Evolutionary conservation across 139 green algal species (phyloP).

Genomic region (Chlorella sorokiniana): DNA sequence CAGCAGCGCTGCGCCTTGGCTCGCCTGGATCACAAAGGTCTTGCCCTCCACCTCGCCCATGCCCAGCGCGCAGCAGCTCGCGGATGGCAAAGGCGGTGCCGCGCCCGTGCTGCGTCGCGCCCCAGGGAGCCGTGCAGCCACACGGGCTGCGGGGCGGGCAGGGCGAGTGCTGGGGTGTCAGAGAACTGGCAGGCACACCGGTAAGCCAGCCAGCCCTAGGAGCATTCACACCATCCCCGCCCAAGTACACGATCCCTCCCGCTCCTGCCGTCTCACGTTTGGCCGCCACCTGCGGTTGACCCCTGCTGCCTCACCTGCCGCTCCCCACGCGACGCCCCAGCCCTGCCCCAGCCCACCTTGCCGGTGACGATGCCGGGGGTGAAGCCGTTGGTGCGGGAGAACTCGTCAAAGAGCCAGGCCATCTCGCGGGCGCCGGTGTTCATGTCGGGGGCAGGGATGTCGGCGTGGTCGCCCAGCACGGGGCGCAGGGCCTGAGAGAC

Average conservation of each 20-base stretch:
- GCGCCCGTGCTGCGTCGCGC: constrained; percentile 79
- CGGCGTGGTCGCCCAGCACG: constrained; percentile 79
- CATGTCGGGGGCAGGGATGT: constrained; percentile 92
- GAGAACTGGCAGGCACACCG: no score
- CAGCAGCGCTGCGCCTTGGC: not conserved
- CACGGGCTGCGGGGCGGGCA: constrained; percentile 63
- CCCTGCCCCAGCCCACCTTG: constrained; percentile 60
- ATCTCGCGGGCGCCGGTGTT: constrained; percentile 79
- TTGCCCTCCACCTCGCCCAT: constrained; percentile 60
- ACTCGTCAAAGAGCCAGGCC: constrained; percentile 85
- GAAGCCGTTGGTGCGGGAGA: constrained; percentile 57
- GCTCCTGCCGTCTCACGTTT: no score
- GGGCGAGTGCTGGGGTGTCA: not conserved
- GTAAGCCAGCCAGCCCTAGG: no score
- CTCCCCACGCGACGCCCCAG: no score
- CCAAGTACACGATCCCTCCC: no score
- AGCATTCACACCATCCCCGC: no score
- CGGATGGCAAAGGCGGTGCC: constrained; percentile 82
- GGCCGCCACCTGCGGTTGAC: not conserved
- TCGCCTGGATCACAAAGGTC: constrained; percentile 82
- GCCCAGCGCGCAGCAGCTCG: constrained; percentile 51
- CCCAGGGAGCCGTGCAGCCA: constrained; percentile 86
- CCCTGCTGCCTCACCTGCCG: not conserved
- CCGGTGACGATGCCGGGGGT: constrained; percentile 84
- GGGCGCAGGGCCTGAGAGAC: constrained; percentile 75